These are phyloP conservation scores for Xerocomus brunneocitrinus DNA, from an alignment of 768 basidiomycete species.

Conservation along the genomic window DNA sequence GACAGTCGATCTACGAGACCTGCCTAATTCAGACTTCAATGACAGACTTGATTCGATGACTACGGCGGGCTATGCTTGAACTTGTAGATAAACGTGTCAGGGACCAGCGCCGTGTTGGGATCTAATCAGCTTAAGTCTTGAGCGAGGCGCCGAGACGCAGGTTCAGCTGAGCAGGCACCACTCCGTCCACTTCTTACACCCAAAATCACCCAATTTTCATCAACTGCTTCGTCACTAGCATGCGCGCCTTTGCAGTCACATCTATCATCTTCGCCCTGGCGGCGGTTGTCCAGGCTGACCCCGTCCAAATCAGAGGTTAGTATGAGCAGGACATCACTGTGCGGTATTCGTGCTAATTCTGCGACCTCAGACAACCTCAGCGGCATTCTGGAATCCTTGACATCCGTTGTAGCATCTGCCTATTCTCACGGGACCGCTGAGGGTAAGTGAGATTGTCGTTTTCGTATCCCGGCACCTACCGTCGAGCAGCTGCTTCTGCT, in stretches of 20 bases:
- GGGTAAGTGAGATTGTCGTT: conserved; percentile 8
- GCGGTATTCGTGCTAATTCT: conserved; percentile 4
- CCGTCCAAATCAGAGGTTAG: conserved; percentile 38
- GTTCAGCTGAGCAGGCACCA: background rate
- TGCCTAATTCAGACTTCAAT: conserved; percentile 19
- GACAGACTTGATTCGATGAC: no score
- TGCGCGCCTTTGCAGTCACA: conserved; percentile 31
- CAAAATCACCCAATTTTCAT: background rate
- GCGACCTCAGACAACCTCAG: conserved; percentile 26
- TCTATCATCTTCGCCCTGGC: conserved; percentile 35
- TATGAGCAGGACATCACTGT: conserved; percentile 27
- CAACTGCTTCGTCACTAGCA: background rate
- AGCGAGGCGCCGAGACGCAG: background rate
- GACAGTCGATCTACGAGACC: conserved; percentile 20
- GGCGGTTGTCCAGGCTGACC: conserved; percentile 34
- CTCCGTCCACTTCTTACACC: background rate
- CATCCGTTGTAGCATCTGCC: conserved; percentile 35
- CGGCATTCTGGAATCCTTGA: conserved; percentile 37
- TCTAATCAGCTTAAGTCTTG: background rate
- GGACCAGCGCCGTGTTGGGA: background rate
- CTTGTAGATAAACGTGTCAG: no score
- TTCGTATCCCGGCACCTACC: background rate
- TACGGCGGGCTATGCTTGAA: background rate
- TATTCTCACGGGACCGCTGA: conserved; percentile 26
- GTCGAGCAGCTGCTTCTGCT: conserved; percentile 13